phyloP scores from a whole-genome alignment of 495 filamentous ascomycete genomes.

The Aspergillus indologenus region DNA sequence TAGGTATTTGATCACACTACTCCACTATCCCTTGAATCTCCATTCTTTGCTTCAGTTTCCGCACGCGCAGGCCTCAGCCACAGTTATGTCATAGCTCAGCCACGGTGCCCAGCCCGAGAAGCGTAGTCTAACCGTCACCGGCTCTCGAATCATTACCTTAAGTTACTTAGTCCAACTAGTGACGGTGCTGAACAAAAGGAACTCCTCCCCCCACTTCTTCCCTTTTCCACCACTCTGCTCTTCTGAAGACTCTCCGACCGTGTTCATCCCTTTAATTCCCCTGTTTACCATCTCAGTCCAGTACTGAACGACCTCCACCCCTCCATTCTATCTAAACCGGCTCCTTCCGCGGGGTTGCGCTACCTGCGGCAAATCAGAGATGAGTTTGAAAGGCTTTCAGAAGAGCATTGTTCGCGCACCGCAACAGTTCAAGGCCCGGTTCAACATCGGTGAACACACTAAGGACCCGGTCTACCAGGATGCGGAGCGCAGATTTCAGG shows the following conservation, averaged over 20 bases:
- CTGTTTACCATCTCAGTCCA: not conserved
- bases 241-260: not conserved
- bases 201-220: constrained; percentile 11
- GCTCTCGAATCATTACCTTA: constrained; percentile 10
- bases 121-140: constrained; percentile 25
- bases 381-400: constrained; percentile 97
- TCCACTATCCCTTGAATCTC: no score
- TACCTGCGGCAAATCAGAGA: constrained; percentile 34
- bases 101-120: constrained; percentile 21
- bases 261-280: not conserved
- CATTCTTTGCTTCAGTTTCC: not conserved
- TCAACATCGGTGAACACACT: constrained; percentile 89
- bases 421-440: constrained; percentile 83
- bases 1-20: no score
- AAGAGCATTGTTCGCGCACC: constrained; percentile 86
- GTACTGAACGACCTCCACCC: not conserved
- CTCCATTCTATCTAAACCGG: constrained; percentile 1
- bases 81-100: constrained; percentile 40
- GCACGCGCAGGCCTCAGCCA: not conserved
- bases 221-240: not conserved
- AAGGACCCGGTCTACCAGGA: constrained; percentile 94
- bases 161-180: not conserved
- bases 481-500: constrained; percentile 88
- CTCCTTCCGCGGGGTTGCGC: constrained; percentile 11
- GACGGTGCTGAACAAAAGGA: constrained; percentile 7